These are phyloP conservation scores for Tylopilus rubrobrunneus DNA, from an alignment of 768 basidiomycete species.

Conservation along the genomic window DNA sequence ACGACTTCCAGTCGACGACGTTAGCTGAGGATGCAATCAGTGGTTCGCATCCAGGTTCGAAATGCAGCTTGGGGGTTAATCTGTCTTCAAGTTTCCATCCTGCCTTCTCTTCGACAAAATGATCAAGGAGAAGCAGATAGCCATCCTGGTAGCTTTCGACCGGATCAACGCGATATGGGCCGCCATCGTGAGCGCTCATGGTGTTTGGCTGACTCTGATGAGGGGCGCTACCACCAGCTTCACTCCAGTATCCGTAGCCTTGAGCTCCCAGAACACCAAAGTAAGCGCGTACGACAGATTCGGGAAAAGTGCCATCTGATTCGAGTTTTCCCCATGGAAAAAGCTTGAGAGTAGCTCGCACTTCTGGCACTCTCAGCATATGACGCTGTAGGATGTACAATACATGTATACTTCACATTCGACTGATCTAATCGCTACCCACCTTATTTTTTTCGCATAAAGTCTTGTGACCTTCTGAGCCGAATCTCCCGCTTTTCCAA, in stretches of 20 bases:
- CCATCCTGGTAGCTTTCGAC: slow-evolving; percentile 30
- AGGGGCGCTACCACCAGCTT: slow-evolving; percentile 31
- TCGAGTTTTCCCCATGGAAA: slow-evolving; percentile 45
- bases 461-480: slow-evolving; percentile 30
- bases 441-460: slow-evolving; percentile 36
- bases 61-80: slow-evolving; percentile 33
- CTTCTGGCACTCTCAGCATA: slow-evolving; percentile 34
- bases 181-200: not conserved
- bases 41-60: slow-evolving; percentile 26
- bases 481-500: slow-evolving; percentile 32
- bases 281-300: slow-evolving; percentile 33
- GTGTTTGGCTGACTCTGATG: slow-evolving; percentile 26
- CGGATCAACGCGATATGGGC: slow-evolving; percentile 7
- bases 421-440: slow-evolving; percentile 1
- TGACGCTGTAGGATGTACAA: slow-evolving; percentile 26
- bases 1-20: slow-evolving; percentile 40
- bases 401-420: not conserved
- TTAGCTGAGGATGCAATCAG: slow-evolving; percentile 25
- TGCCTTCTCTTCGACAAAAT: slow-evolving; percentile 29
- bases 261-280: slow-evolving; percentile 37
- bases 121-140: slow-evolving; percentile 30
- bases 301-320: slow-evolving; percentile 37
- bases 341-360: slow-evolving; percentile 32
- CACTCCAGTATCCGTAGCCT: slow-evolving; percentile 41
- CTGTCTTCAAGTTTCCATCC: slow-evolving; percentile 36